Percentiles rank a stretch among this genome's conserved stretches.
These are phyloP conservation scores for Ministeria vibrans DNA, from an alignment of 78 protist species.

Conservation along the genomic window DNA sequence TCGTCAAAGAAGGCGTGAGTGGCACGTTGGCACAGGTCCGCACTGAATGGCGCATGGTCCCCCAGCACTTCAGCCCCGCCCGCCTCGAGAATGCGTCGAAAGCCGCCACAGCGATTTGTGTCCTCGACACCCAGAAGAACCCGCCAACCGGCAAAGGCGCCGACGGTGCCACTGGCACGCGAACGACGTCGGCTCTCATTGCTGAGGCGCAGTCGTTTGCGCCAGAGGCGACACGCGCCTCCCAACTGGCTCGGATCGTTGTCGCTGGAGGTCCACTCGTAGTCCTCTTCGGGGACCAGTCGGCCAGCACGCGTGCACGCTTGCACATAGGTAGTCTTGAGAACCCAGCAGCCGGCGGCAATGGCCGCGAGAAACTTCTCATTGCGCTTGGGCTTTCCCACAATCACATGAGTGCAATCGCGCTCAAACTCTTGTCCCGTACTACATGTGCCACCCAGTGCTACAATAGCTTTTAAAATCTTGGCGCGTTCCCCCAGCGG, in stretches of 20 bases:
- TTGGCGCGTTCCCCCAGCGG: too few species aligned
- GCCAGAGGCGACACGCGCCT: too few species aligned
- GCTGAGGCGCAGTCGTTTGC: not conserved
- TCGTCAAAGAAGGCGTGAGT: slow-evolving; percentile 3
- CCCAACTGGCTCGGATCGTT: too few species aligned
- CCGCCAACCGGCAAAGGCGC: slow-evolving; percentile 2
- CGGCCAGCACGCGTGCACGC: not conserved
- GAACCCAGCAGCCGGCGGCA: not conserved
- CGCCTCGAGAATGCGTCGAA: not conserved
- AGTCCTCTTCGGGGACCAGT: not conserved
- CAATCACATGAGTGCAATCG: slow-evolving; percentile 2
- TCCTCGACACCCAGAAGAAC: not conserved
- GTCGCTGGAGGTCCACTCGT: too few species aligned
- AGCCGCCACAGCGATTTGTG: not conserved
- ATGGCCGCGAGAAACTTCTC: not conserved
- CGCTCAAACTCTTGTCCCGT: not conserved
- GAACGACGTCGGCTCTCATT: not conserved
- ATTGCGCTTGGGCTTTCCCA: not conserved
- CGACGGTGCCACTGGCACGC: not conserved
- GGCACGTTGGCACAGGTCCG: not conserved
- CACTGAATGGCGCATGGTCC: not conserved
- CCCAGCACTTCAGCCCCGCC: not conserved
- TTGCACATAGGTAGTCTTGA: not conserved
- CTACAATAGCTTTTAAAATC: too few species aligned
- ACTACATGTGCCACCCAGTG: too few species aligned